phyloP scores from a whole-genome alignment of 352 stramenopile genomes.

The Pythium dissimile region DNA sequence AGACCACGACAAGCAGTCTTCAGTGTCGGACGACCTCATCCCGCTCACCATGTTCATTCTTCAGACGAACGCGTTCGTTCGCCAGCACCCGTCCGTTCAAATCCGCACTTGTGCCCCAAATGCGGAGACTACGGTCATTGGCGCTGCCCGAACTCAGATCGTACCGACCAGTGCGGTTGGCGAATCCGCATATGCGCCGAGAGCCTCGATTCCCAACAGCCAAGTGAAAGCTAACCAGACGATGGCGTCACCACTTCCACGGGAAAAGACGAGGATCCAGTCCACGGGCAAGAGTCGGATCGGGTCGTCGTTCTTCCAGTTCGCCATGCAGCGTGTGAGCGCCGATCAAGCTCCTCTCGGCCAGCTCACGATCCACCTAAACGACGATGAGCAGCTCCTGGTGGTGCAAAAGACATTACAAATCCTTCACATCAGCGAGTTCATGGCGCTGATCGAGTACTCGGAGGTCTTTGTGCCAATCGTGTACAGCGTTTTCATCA shows the following conservation, averaged over 20 bases:
- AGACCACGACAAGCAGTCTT: too few relatives aligned
- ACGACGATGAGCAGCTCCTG: conserved; percentile 8
- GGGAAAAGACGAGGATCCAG: background rate
- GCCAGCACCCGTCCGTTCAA: conserved; percentile 2
- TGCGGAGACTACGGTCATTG: background rate
- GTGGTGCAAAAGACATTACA: conserved; percentile 21
- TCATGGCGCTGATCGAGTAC: conserved; percentile 35
- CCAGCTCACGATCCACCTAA: background rate
- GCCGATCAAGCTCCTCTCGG: background rate
- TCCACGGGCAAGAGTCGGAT: background rate
- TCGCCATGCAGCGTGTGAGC: background rate
- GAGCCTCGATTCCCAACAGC: too few relatives aligned
- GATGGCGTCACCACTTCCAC: too few relatives aligned
- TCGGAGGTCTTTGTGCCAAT: conserved; percentile 30
- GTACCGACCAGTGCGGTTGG: too few relatives aligned
- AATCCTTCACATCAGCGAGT: conserved; percentile 30
- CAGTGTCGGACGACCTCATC: background rate
- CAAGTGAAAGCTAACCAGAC: too few relatives aligned
- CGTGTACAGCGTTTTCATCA: conserved; percentile 31
- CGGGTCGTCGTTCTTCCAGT: background rate
- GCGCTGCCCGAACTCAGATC: background rate
- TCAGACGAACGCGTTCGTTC: background rate
- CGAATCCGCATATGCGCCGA: too few relatives aligned
- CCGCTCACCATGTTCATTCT: conserved; percentile 3
- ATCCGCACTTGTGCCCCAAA: background rate